A percentile compares a stretch with the other conserved stretches of the same genome.
These are phyloP conservation scores for Rasamsonia emersonii DNA, from an alignment of 2,329 filamentous ascomycete species.

Conservation along the genomic window DNA sequence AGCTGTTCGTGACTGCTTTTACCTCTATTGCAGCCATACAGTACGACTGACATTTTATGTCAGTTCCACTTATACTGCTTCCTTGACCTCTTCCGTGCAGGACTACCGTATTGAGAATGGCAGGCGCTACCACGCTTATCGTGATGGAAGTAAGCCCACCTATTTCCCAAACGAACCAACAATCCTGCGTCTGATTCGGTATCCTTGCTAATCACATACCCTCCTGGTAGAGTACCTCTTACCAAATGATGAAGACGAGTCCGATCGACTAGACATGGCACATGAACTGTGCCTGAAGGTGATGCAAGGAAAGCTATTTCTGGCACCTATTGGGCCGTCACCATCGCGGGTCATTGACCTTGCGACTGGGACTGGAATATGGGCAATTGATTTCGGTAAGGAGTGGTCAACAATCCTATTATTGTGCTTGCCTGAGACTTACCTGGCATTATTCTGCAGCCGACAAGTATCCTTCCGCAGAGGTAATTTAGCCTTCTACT, in stretches of 20 bases:
- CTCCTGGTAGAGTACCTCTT: neutral
- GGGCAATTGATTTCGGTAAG: conserved; percentile 9
- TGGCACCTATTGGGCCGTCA: conserved; percentile 6
- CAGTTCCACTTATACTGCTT: conserved; percentile 1
- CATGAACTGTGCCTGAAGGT: conserved; percentile 8
- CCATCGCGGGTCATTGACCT: conserved; percentile 8
- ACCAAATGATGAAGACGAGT: conserved; percentile 10
- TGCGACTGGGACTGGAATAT: conserved; percentile 10
- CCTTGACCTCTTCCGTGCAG: conserved; percentile 1
- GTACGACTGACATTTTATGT: no score
- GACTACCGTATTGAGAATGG: conserved; percentile 5
- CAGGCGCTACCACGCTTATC: conserved; percentile 3
- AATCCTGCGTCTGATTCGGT: neutral
- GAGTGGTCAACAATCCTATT: no score
- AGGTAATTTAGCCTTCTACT: neutral
- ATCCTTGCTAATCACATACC: no score
- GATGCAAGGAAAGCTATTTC: conserved; percentile 7
- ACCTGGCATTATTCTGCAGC: no score
- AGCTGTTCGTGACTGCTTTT: no score
- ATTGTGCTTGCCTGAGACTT: no score
- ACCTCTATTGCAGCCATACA: no score
- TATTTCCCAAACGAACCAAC: neutral
- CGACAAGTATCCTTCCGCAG: neutral
- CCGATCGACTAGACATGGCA: conserved; percentile 9
- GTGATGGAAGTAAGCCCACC: conserved; percentile 5